A percentile compares a stretch with the other conserved stretches of the same genome.
These are phyloP conservation scores for Ceratobasidium sp. DNA, from an alignment of 1,284 basidiomycete genomes.

Conservation along the genomic window DNA sequence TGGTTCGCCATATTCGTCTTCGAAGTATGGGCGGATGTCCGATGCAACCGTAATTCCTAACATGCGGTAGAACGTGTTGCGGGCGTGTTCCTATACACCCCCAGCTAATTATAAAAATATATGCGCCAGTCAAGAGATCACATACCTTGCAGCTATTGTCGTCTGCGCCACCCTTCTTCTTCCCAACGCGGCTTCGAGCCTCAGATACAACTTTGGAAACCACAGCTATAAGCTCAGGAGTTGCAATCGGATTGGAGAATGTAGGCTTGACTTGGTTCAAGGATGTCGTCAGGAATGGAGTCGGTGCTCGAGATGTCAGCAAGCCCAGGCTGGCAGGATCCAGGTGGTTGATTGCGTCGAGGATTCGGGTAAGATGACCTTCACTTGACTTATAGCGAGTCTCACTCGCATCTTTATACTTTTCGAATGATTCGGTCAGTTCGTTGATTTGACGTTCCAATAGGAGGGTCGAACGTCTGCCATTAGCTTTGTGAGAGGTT, in stretches of 20 bases:
- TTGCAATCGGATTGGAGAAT: not conserved
- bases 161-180: not conserved
- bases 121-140: too few relatives aligned
- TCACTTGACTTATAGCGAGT: not conserved
- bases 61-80: conserved; percentile 12
- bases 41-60: not conserved
- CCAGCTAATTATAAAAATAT: too few relatives aligned
- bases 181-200: not conserved
- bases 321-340: not conserved
- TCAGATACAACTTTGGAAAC: not conserved
- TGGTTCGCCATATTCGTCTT: conserved; percentile 17
- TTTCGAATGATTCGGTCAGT: not conserved
- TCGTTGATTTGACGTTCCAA: conserved; percentile 1
- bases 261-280: not conserved
- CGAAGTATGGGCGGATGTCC: not conserved
- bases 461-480: not conserved
- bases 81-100: not conserved
- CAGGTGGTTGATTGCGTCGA: not conserved
- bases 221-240: not conserved
- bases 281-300: too few relatives aligned
- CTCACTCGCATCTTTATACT: not conserved
- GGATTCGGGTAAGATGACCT: not conserved
- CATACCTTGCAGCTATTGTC: conserved; percentile 3
- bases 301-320: too few relatives aligned
- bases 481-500: too few relatives aligned